Base-by-base conservation (phyloP, 305 asterid species). In the Fraxinus sp. region DNA sequence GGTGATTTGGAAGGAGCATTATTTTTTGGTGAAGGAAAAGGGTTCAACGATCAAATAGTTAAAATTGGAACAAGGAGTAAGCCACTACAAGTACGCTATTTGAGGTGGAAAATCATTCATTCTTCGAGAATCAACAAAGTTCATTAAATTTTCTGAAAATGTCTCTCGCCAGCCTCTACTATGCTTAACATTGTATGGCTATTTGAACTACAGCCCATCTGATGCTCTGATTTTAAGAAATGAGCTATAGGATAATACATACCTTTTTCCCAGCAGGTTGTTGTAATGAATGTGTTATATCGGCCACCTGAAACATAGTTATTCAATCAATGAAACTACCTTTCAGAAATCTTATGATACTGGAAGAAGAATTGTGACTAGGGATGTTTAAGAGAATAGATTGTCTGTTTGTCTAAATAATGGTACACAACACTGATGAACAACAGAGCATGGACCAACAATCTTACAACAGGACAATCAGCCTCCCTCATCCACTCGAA, bases 261-360 rank as follows among this genome's bases (percentile, higher is more conserved):
- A 93, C 97, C 98, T 96, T 95, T 90, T 84, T 93, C 82, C 99
- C 98, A 30, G 98, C 98, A 79, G 98, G 99, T 89, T 96, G 98
- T 83, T 96, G 98, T 75, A 96, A 85, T 82, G 99, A 92, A 91
- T 95, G 99, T 68, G 99, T 95, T 81, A 96, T 87, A 88, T 96
- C 99, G n/a, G 98, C 99, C 84, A 95, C 98, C 98, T 94, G 92
- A 78, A 82, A 14, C 72, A 78, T 71, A 79, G 5, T 70, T 2
- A 57, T 49, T 13, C 46, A 80, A 81, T 77, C 66, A 33, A 81
- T 81, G 70, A 74, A 79, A 77, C 33, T 32, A 37, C 8, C 20
- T 71, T 83, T 79, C 79, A 78, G 64, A 72, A 28, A 77, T 55
- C 57, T 57, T 57, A 57, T 66, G 28, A 81, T 64, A 73, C 14